Evolutionary conservation across 2,329 filamentous ascomycete genomes (phyloP).

Genomic region (Talaromyces sp.): DNA sequence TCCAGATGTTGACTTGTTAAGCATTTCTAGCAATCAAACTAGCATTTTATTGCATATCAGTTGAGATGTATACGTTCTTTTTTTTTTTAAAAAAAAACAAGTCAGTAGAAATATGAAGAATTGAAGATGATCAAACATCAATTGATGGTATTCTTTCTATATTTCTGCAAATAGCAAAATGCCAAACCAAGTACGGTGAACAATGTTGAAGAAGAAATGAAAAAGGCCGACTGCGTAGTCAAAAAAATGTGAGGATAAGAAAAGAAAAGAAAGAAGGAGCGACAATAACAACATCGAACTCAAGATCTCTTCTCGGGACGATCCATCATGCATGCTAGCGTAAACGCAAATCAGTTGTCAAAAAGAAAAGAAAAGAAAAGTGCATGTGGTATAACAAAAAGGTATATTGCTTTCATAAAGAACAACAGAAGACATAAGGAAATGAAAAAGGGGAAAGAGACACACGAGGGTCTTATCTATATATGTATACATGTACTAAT

Average conservation of each 20-base stretch:
- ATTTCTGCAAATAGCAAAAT: no score
- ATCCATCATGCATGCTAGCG: neutral
- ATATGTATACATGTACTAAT: neutral
- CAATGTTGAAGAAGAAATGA: neutral
- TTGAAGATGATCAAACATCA: no score
- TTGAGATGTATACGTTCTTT: no score
- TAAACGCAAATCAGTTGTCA: neutral
- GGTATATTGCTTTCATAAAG: conserved; percentile 13
- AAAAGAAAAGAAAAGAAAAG: neutral
- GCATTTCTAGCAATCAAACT: neutral
- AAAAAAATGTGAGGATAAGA: neutral
- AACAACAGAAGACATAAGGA: conserved; percentile 1
- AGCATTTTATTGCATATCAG: neutral
- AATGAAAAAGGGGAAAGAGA: neutral
- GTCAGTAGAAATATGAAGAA: no score
- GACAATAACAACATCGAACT: neutral
- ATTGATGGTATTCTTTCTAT: no score
- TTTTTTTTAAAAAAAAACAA: no score
- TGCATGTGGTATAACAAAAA: conserved; percentile 8
- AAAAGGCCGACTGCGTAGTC: neutral
- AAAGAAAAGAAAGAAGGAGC: neutral
- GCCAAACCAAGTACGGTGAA: no score
- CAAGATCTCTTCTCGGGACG: neutral
- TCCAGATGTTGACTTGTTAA: neutral
- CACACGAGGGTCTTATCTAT: neutral